phyloP scores from a whole-genome alignment of 1,139 yeast genomes.

The Hansenula lynferdii region DNA sequence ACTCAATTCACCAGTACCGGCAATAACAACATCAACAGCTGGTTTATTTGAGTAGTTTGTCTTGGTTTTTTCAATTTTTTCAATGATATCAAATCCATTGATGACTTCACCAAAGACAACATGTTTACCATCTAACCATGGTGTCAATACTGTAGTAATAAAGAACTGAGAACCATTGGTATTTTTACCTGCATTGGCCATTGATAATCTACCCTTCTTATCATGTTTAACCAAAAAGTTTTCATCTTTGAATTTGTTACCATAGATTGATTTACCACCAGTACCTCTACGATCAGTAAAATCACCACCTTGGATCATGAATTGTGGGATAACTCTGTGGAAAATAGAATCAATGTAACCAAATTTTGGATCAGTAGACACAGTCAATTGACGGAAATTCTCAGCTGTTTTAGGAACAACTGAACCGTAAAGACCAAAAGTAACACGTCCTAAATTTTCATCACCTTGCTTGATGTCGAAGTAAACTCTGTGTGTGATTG shows the following conservation, averaged over 20 bases:
- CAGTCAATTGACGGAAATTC: slow-evolving; percentile 65
- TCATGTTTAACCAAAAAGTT: slow-evolving; percentile 77
- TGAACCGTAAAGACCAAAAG: slow-evolving; percentile 78
- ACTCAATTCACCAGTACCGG: slow-evolving; percentile 70
- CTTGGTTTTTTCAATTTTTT: slow-evolving; percentile 71
- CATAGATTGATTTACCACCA: slow-evolving; percentile 95
- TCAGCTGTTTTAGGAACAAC: slow-evolving; percentile 92
- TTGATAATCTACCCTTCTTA: slow-evolving; percentile 82
- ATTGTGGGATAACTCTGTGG: slow-evolving; percentile 93
- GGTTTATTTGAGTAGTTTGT: slow-evolving; percentile 71
- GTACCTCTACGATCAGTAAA: slow-evolving; percentile 90
- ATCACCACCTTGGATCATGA: slow-evolving; percentile 98
- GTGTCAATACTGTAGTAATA: slow-evolving; percentile 85
- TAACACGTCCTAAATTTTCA: slow-evolving; percentile 63
- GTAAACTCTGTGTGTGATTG: slow-evolving; percentile 69
- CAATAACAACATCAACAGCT: slow-evolving; percentile 62
- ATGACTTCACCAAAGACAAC: slow-evolving; percentile 94
- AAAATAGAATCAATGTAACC: slow-evolving; percentile 71
- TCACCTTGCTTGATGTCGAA: slow-evolving; percentile 87
- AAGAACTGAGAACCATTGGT: slow-evolving; percentile 96
- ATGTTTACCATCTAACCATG: slow-evolving; percentile 94
- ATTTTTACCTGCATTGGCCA: slow-evolving; percentile 97
- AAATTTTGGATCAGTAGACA: slow-evolving; percentile 37
- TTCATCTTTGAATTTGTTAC: slow-evolving; percentile 83
- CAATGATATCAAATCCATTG: slow-evolving; percentile 81